Conservation (phyloP, 2,329 filamentous ascomycete species). For the Colletotrichum australisinense region DNA sequence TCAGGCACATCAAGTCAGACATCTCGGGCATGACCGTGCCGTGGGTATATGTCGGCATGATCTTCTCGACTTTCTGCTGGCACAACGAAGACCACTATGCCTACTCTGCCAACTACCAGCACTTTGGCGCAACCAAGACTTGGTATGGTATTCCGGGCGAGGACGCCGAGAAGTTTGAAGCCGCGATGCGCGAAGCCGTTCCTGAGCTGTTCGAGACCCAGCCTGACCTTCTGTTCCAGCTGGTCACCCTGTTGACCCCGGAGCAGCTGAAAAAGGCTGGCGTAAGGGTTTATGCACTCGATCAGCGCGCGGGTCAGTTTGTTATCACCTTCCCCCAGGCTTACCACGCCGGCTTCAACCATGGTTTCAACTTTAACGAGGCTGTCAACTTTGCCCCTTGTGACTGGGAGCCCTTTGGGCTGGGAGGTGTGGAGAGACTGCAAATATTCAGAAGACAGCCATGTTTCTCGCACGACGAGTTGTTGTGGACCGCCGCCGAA, state of each 20-base stretch:
- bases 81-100: slow-evolving; percentile 99
- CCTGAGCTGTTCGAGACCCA: slow-evolving; percentile 97
- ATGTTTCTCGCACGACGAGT: slow-evolving; percentile 96
- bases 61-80: slow-evolving; percentile 99
- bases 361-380: slow-evolving; percentile 99
- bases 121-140: slow-evolving; percentile 97
- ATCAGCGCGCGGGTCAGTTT: slow-evolving; percentile 94
- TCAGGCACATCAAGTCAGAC: slow-evolving; percentile 97
- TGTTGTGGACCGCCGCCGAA: slow-evolving; percentile 90
- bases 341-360: slow-evolving; percentile 98
- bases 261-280: slow-evolving; percentile 94
- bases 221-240: slow-evolving; percentile 93
- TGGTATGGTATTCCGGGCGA: slow-evolving; percentile 98
- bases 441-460: slow-evolving; percentile 91
- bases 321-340: slow-evolving; percentile 97
- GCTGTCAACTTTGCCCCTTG: slow-evolving; percentile 96
- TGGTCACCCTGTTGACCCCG: slow-evolving; percentile 95
- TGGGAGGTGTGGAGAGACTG: slow-evolving; percentile 85
- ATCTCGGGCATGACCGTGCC: slow-evolving; percentile 99
- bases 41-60: slow-evolving; percentile 99
- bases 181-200: slow-evolving; percentile 93
- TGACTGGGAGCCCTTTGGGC: slow-evolving; percentile 95
- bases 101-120: slow-evolving; percentile 98
- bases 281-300: slow-evolving; percentile 92
- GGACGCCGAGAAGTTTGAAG: slow-evolving; percentile 94